These are phyloP conservation scores for Zopfia rhizophila DNA, from an alignment of 2,329 filamentous ascomycete genomes.

Conservation along the genomic window DNA sequence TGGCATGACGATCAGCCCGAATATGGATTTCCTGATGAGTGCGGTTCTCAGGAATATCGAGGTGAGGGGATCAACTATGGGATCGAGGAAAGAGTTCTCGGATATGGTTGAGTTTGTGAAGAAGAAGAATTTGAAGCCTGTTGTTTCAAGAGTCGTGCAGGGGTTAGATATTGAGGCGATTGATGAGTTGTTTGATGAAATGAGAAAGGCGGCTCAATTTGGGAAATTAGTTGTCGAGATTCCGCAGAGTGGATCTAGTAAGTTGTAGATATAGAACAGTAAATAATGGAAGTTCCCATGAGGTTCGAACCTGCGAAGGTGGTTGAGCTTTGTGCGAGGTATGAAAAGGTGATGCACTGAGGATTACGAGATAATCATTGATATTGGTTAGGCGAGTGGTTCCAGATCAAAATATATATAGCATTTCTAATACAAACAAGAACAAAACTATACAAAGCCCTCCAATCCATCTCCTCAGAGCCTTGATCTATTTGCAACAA, in stretches of 20 bases:
- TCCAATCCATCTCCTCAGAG: no score
- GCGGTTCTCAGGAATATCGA: constrained; percentile 91
- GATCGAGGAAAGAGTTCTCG: constrained; percentile 86
- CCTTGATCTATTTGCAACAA: constrained; percentile 5
- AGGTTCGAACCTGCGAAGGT: no score
- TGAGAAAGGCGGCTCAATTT: constrained; percentile 87
- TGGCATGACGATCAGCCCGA: constrained; percentile 88
- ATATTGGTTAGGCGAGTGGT: no score
- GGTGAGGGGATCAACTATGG: constrained; percentile 88
- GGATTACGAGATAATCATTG: no score
- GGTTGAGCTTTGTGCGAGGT: no score
- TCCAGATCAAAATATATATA: no score
- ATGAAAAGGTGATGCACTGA: no score
- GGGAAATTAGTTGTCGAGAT: constrained; percentile 84
- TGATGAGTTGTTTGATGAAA: constrained; percentile 84
- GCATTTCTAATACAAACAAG: no score
- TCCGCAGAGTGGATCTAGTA: constrained; percentile 38
- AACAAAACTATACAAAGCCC: no score
- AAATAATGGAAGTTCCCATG: no score
- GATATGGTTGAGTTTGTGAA: constrained; percentile 89
- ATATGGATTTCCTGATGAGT: constrained; percentile 86
- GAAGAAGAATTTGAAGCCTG: constrained; percentile 76
- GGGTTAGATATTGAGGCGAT: constrained; percentile 82
- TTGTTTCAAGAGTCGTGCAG: constrained; percentile 78
- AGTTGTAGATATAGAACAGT: constrained; percentile 34